phyloP scores from a whole-genome alignment of 75 land plant species.

The Sequoia sempervirens region DNA sequence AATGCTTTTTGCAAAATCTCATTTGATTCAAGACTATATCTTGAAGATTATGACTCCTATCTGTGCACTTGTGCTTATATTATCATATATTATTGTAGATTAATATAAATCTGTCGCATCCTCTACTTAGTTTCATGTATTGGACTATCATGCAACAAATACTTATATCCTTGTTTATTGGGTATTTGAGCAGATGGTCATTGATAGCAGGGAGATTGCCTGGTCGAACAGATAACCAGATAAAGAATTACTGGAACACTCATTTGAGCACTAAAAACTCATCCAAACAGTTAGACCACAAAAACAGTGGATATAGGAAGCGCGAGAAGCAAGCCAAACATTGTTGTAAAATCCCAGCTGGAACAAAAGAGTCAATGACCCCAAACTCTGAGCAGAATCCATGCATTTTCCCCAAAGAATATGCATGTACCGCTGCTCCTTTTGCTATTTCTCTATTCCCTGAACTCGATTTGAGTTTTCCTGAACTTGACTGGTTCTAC shows the following conservation, averaged over 20 bases:
- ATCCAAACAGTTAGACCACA: neutral
- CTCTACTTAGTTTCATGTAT: neutral
- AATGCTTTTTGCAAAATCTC: neutral
- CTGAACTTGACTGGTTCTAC: neutral
- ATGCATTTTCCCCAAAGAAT: neutral
- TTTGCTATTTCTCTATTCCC: neutral
- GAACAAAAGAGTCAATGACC: neutral
- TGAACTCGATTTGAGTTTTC: neutral
- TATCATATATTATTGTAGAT: neutral
- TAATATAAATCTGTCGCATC: neutral
- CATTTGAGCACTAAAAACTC: neutral
- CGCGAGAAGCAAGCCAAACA: neutral
- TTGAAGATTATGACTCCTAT: neutral
- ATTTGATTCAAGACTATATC: neutral
- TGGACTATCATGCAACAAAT: neutral
- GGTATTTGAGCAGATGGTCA: neutral
- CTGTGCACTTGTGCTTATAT: neutral
- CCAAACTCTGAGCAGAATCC: neutral
- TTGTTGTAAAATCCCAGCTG: neutral
- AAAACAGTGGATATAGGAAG: neutral
- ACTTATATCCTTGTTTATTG: neutral
- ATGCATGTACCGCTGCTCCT: neutral
- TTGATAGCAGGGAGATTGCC: neutral
- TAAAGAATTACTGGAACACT: conserved; percentile 5
- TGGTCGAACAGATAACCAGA: conserved; percentile 1